Evolutionary conservation across 2,329 filamentous ascomycete genomes (phyloP).

Genomic region (Helminthosporium solani): DNA sequence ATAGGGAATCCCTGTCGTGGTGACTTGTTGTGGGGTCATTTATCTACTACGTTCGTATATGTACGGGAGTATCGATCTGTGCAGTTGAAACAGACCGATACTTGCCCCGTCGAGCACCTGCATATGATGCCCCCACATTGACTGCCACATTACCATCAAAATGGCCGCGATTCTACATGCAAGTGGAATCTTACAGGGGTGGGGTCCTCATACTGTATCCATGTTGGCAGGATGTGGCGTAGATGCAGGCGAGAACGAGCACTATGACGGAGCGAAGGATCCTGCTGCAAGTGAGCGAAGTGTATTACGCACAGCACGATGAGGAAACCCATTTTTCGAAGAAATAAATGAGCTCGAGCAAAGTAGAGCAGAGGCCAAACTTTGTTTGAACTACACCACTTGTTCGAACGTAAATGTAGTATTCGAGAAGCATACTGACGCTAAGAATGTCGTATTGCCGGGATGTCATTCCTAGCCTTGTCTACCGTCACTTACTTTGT

Average conservation of each 20-base stretch:
- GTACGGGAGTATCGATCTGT: background rate
- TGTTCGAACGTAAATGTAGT: too few species aligned
- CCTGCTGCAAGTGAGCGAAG: background rate
- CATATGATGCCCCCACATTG: too few species aligned
- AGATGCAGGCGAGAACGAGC: background rate
- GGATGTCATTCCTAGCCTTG: too few species aligned
- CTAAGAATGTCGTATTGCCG: too few species aligned
- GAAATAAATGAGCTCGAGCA: background rate
- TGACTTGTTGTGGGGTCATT: background rate
- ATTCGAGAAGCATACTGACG: too few species aligned
- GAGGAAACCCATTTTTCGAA: background rate
- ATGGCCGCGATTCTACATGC: too few species aligned
- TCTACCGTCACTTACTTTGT: too few species aligned
- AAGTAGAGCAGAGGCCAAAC: background rate
- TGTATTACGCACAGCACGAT: background rate
- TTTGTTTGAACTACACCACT: slow-evolving; percentile 6
- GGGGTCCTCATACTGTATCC: background rate
- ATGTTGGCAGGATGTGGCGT: background rate
- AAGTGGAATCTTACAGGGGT: too few species aligned
- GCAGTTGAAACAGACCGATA: background rate
- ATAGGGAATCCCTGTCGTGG: too few species aligned
- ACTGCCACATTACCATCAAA: too few species aligned
- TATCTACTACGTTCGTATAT: background rate
- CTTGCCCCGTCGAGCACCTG: too few species aligned
- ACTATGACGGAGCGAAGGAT: background rate